Evolutionary conservation across 2,329 filamentous ascomycete genomes (phyloP).

Genomic region (Clonostachys sp.): DNA sequence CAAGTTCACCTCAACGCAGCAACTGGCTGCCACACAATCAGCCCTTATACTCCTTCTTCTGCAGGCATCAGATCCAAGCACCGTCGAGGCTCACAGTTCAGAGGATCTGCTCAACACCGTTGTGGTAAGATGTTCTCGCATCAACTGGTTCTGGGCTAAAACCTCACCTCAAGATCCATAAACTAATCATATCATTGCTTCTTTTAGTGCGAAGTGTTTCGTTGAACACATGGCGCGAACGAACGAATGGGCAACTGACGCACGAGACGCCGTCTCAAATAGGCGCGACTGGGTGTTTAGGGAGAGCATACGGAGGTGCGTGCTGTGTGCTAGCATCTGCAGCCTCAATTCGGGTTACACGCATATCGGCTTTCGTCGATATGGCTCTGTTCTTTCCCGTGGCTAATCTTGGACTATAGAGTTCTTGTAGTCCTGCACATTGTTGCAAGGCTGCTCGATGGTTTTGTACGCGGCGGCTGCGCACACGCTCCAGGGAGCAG

Average conservation of each 20-base stretch:
- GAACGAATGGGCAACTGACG: neutral
- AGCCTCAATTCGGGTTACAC: no score
- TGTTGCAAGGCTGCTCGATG: constrained; percentile 9
- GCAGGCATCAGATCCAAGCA: neutral
- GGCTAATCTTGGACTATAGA: neutral
- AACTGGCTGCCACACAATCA: neutral
- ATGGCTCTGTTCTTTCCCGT: no score
- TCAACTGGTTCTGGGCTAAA: no score
- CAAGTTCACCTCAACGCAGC: constrained; percentile 1
- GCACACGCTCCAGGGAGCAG: neutral
- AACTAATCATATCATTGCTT: no score
- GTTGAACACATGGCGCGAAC: neutral
- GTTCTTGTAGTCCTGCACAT: constrained; percentile 5
- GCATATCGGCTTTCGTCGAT: no score
- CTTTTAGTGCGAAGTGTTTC: neutral
- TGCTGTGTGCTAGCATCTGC: neutral
- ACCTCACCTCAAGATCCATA: no score
- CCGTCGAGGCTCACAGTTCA: neutral
- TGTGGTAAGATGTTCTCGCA: neutral
- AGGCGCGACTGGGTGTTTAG: neutral
- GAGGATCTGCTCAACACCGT: neutral
- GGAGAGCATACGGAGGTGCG: constrained; percentile 8
- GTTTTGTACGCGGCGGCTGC: constrained; percentile 1
- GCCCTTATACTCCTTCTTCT: neutral
- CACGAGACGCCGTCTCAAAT: neutral